Evolutionary conservation across 148 eudicot genomes (phyloP).

Genomic region (Rhododendron simsii): DNA sequence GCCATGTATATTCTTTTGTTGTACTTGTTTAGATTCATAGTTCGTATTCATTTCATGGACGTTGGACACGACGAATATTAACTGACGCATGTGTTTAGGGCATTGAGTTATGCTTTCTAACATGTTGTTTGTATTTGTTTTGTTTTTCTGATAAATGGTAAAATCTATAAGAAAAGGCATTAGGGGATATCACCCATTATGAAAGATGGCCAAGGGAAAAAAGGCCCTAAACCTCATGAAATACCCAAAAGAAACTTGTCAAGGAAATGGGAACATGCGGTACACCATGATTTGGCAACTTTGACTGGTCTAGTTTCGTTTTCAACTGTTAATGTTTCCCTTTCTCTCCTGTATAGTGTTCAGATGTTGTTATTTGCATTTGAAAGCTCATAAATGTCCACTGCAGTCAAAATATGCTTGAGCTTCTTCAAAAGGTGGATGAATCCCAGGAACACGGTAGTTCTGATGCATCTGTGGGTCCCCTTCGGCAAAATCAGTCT

Average conservation of each 20-base stretch:
- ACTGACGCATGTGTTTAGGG: background rate
- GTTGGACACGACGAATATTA: background rate
- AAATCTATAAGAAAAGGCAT: background rate
- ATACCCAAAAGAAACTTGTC: background rate
- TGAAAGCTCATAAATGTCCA: background rate
- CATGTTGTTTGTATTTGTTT: background rate
- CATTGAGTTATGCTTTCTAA: background rate
- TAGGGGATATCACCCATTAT: background rate
- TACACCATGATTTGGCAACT: background rate
- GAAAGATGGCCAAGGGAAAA: background rate
- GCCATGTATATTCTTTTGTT: background rate
- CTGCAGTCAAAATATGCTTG: conserved; percentile 81
- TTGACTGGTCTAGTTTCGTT: background rate
- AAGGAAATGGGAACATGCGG: background rate
- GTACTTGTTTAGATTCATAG: background rate
- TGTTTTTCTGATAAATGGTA: background rate
- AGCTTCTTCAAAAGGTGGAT: conserved; percentile 87
- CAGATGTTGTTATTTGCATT: background rate
- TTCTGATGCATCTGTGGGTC: conserved; percentile 43
- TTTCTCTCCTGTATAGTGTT: background rate
- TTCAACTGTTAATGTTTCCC: background rate
- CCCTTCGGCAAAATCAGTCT: conserved; percentile 44
- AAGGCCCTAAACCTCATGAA: background rate
- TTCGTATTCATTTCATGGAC: background rate
- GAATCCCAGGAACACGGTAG: conserved; percentile 51